phyloP scores from a whole-genome alignment of 164 flowering plant species.

The Vitis rotundifolia region DNA sequence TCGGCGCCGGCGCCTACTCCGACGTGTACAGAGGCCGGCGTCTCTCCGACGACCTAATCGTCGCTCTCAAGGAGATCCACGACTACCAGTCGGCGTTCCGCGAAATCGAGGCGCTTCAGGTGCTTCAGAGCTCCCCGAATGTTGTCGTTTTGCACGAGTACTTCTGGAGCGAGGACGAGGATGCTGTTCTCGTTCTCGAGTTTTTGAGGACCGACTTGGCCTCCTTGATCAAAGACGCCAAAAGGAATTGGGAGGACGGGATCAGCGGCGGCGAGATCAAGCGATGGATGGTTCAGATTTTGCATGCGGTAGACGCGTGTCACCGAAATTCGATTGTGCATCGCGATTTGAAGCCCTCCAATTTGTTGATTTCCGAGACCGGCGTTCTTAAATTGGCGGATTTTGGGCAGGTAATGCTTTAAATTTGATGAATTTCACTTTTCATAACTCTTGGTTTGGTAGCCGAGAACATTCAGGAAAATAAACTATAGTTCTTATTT shows the following conservation, averaged over 20 bases:
- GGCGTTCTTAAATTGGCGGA: conserved; percentile 88
- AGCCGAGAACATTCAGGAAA: not conserved
- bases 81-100: conserved; percentile 83
- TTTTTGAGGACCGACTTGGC: conserved; percentile 66
- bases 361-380: conserved; percentile 72
- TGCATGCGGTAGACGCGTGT: conserved; percentile 69
- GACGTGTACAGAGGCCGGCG: conserved; percentile 79
- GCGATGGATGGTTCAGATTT: conserved; percentile 85
- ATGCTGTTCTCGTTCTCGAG: conserved; percentile 86
- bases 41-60: conserved; percentile 55
- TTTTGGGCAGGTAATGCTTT: conserved; percentile 73
- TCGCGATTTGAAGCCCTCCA: conserved; percentile 83
- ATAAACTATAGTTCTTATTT: too few relatives aligned
- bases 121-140: conserved; percentile 61
- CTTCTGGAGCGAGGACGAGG: conserved; percentile 89
- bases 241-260: conserved; percentile 45
- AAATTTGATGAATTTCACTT: not conserved
- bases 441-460: not conserved
- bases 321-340: conserved; percentile 68
- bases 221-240: conserved; percentile 59
- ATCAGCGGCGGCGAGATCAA: conserved; percentile 63
- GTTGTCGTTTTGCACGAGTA: conserved; percentile 72
- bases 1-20: conserved; percentile 89
- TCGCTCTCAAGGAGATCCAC: conserved; percentile 92
- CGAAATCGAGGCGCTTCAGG: conserved; percentile 85